Base-by-base conservation (phyloP, 1,284 basidiomycete species). In the Bondarzewia mesenterica region DNA sequence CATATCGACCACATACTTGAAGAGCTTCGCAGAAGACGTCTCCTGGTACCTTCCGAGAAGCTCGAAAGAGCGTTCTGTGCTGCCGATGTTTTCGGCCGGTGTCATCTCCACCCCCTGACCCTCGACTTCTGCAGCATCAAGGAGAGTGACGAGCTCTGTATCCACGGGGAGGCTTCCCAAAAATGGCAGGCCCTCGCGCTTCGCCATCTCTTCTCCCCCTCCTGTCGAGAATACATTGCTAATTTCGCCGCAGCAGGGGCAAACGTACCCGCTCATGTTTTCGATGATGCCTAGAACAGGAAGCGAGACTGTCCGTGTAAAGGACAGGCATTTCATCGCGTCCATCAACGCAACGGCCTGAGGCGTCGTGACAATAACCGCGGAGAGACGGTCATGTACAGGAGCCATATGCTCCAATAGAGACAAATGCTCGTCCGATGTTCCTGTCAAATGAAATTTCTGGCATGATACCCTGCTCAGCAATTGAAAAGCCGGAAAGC, bases 181-280 rank as follows among this genome's bases (percentile, higher is more conserved):
- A 64, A 96, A 97, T 41, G 64, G 66, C 22, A 97, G 61, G 6
- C 71, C 75, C 63, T 94, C 89, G 40, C 77, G 73, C 53, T 74
- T 69, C 0, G 93, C 91, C 82, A 94, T 83, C 58, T 82, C 85
- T 67, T 88, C 80, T 0, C 94, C 96, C 2, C 96, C 96, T 10
- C 93, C 93, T 8, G 83, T 89, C 5, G 94, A 96, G 69, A 98
- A 99, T 44, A 96, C 82, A 61, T 96, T 93, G 67, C 85, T 93
- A 56, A 97, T 77, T 65, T 98, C 93, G 21, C 88, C 86, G 59
- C 91, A 94, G 61, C 90, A 93, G 20, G 95, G 95, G 62, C 96
- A 99, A 8, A 90, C 89, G 68, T 97, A 99, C 37, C 96, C 96
- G 50, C 92, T 92, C 96, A 99, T 98, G 69, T 99, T 99, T 64